Conservation (phyloP, 352 stramenopile genomes). For the Ophiocytium majus region DNA sequence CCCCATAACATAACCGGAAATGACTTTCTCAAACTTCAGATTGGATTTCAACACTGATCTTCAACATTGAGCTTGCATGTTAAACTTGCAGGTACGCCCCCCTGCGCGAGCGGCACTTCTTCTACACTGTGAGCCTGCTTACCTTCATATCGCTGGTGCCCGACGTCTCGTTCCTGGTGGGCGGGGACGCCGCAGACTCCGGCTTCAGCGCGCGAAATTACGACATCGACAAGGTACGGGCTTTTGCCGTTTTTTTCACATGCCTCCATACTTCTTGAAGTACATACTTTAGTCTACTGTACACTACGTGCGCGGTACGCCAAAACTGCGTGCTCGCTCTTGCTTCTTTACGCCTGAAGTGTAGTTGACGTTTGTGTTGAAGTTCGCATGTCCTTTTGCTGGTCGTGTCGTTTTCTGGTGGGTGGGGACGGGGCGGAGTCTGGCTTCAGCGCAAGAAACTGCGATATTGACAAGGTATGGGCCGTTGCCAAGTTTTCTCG, state of each 20-base stretch:
- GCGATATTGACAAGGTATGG: neutral
- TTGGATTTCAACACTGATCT: no score
- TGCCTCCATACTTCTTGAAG: neutral
- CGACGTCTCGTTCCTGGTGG: conserved; percentile 36
- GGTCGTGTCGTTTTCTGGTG: no score
- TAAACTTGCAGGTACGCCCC: conserved; percentile 12
- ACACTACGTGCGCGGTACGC: neutral
- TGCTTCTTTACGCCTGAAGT: neutral
- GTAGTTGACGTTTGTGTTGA: neutral
- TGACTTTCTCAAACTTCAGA: no score
- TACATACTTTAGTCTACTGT: neutral
- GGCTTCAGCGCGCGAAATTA: neutral
- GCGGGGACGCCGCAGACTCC: neutral
- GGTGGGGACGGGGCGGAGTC: no score
- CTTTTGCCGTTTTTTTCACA: neutral
- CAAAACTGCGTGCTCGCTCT: neutral
- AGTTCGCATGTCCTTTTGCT: neutral
- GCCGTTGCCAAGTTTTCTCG: no score
- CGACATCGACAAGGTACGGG: no score
- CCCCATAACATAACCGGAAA: no score
- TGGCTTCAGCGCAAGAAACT: neutral
- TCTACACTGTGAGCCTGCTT: conserved; percentile 39
- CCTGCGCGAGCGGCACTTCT: conserved; percentile 32
- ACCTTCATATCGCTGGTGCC: conserved; percentile 37
- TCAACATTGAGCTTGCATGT: no score